Evolutionary conservation across 495 filamentous ascomycete genomes (phyloP), one percentile per base, ranked within the genome.

Genomic region (Lasiosphaeria hispida): DNA sequence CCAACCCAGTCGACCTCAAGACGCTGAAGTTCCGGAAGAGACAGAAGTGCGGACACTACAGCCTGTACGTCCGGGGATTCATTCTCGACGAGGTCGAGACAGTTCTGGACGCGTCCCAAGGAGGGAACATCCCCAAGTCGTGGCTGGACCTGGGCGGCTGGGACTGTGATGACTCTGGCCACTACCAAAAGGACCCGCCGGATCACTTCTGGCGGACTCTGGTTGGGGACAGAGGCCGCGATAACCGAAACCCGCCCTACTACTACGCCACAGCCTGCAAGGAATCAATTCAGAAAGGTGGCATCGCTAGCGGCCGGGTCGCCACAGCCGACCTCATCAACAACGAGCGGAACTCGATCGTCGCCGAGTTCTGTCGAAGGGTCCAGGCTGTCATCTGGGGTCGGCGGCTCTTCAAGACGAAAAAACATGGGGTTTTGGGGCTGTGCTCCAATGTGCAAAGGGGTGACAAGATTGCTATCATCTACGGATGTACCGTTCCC

Each of bases 401-500:
- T 45, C 57, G 71, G 30, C 17, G 33, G 0, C 55, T 77, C 8
- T 59, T 75, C 40, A 66, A 60, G 47, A 76, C 73, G 4, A 57
- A 66, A 11, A n/a, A 30, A 2, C 14, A 10, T 7, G 51, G 56
- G 7, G 19, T 35, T 36, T 39, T 70, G 3, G 73, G 68, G 2
- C 52, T 76, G 3, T 70, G 58, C 0, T 55, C 48, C 15, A 47
- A 58, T 3, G 53, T 64, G 0, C 33, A 53, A 18, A 40, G 37
- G 4, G 67, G 67, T 1, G 75, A 79, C 59, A 37, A 68, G 0
- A 61, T 77, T 10, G 75, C 70, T 44, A 74, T 77, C 37, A 52
- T 79, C 1, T 75, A 66, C 45, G 76, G 75, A 0, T 77, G 73
- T 48, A 77, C 72, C 37, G 75, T 77, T 1, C 76, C 76, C 7